Evolutionary conservation across 352 stramenopile species (phyloP).

Genomic region (Sclerospora graminicola): DNA sequence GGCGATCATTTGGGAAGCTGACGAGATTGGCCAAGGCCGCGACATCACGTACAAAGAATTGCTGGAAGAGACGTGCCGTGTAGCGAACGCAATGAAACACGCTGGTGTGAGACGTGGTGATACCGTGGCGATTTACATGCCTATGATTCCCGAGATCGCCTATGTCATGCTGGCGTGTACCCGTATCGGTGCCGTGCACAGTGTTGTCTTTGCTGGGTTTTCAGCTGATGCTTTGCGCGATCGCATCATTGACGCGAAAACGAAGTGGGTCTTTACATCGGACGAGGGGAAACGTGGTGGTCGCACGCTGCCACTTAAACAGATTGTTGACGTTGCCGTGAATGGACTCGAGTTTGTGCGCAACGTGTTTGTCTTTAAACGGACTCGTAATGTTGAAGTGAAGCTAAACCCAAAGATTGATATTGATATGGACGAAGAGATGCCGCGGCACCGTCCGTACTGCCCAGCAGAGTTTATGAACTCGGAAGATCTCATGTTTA

Average conservation of each 20-base stretch:
- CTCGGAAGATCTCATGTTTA: slow-evolving; percentile 93
- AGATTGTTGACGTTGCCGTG: slow-evolving; percentile 92
- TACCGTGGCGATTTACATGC: slow-evolving; percentile 97
- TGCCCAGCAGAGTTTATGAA: slow-evolving; percentile 94
- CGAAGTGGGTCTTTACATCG: slow-evolving; percentile 88
- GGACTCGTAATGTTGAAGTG: slow-evolving; percentile 63
- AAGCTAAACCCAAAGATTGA: slow-evolving; percentile 77
- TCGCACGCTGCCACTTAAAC: slow-evolving; percentile 89
- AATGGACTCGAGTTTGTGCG: slow-evolving; percentile 83
- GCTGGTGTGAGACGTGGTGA: slow-evolving; percentile 87
- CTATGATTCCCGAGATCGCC: slow-evolving; percentile 97
- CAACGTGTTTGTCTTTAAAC: slow-evolving; percentile 94
- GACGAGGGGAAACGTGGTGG: slow-evolving; percentile 91
- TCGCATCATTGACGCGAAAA: slow-evolving; percentile 88
- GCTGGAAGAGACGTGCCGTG: slow-evolving; percentile 59
- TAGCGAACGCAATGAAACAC: slow-evolving; percentile 94
- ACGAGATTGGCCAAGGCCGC: slow-evolving; percentile 88
- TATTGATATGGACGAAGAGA: slow-evolving; percentile 89
- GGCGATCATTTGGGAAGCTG: slow-evolving; percentile 96
- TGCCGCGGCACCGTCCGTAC: slow-evolving; percentile 87
- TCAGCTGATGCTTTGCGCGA: slow-evolving; percentile 91
- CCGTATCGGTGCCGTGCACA: slow-evolving; percentile 95
- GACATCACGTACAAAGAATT: slow-evolving; percentile 40
- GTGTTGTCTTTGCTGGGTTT: slow-evolving; percentile 96
- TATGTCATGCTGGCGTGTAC: slow-evolving; percentile 97